Evolutionary conservation across 2,329 filamentous ascomycete genomes (phyloP), one percentile per base, ranked within the genome.

Genomic region (Penicillium sp.): DNA sequence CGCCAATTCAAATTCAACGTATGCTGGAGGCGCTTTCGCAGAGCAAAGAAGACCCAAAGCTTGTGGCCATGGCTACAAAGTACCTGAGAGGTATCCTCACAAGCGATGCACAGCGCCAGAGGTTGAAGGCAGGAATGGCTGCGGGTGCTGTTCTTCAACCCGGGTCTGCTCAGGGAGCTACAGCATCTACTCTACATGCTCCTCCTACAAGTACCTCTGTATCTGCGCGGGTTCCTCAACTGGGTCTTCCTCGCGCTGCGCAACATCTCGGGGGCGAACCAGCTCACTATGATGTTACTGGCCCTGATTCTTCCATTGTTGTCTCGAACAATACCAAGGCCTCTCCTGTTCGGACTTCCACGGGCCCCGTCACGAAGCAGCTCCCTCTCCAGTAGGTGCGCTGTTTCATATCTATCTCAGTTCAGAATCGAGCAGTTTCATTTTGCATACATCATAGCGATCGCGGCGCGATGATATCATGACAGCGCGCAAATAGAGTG

Each of bases 1-100:
- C 83, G 3, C 82, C 88, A 56, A 80, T 79, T 3, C 81, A 89
- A 63, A 76, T 90, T 15, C 77, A 80, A 49, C 73, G 80, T 18
- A 87, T 90, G 78, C 72, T 90, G 15, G 79, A 83, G 50, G 79
- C 81, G 0, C 68, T 90, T 21, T 83, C 83, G 61, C 70, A 76
- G 48, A 85, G 80, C 49, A 78, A 76, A 0, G 85, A 88, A 63
- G 73, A 78, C 10, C 72, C 72, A 24, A 74, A 80, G 18, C 66
- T 84, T 7, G 73, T 86, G 10, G 75, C 79, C 10, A 65, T 75
- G 26, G 84, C 84, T 2, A 76, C 73, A 38, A 80, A 78, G 54
- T 86, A 86, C 59, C 67, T 87, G 15, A 70, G 75, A 15, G 81
- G 80, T 4, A 74, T 86, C 42, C 81, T 84, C 52, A 79, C 80